Evolutionary conservation across 1,139 yeast species (phyloP), one percentile per base, ranked within the genome.

Genomic region (Saccharomyces hybrid): DNA sequence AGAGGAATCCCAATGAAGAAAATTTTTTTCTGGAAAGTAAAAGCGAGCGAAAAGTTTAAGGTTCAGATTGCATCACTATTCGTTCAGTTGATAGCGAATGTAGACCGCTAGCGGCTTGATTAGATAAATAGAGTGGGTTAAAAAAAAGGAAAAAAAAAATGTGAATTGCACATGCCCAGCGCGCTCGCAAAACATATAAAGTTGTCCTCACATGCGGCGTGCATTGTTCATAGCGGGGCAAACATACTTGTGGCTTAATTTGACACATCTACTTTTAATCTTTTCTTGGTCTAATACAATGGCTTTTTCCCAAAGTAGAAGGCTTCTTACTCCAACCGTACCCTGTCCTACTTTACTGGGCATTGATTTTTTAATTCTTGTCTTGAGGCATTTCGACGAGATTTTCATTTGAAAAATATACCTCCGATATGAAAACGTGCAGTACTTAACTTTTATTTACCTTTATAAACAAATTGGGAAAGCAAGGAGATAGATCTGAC

Each of bases 401-500:
- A 29, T 29, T n/a, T 31, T 8, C 28, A n/a, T n/a, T n/a, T 31
- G 19, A 26, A 13, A 34, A 48, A 25, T 19, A 29, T 14, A 31
- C 42, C 9, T 11, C 25, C 6, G 16, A 29, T 23, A 48, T 48
- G 42, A 34, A 48, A 14, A 48, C 49, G 29, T 29, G 49, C 44
- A 29, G 26, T 26, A 25, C 27, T 26, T 32, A 19, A 16, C 14
- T 31, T 28, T 48, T 26, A 41, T 34, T 29, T 46, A 49, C 57
- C 50, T 49, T 53, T 52, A 46, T 58, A 58, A 23, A 52, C 54
- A 49, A 46, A 58, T 32, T 58, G 57, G 14, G 60, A 57, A 11
- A 58, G 48, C 38, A 55, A 50, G 2, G 61, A 57, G 5, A 41
- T 23, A 6, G 58, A 54, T 54, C 56, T 53, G 46, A 16, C 51